phyloP scores from a whole-genome alignment of 495 filamentous ascomycete species.

The Penicillium argentinense region DNA sequence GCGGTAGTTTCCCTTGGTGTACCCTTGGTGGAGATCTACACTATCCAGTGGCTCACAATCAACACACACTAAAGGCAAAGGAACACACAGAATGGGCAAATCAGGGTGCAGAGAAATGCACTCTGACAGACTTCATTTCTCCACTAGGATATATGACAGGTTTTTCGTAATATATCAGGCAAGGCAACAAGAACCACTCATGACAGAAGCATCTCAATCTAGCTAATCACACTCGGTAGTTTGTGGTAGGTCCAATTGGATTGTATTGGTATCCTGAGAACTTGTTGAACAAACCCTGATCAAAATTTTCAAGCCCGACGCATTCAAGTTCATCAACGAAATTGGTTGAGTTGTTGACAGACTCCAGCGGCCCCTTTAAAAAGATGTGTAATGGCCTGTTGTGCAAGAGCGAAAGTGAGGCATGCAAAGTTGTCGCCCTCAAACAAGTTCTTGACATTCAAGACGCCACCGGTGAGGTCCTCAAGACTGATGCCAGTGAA shows the following conservation, averaged over 20 bases:
- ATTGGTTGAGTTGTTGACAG: slow-evolving; percentile 6
- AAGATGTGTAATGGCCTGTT: slow-evolving; percentile 10
- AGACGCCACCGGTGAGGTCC: slow-evolving; percentile 46
- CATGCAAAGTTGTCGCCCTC: slow-evolving; percentile 42
- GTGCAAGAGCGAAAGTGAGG: slow-evolving; percentile 27
- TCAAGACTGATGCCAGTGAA: slow-evolving; percentile 46
- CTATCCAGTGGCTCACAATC: background rate
- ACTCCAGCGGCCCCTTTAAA: slow-evolving; percentile 4
- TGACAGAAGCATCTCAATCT: background rate
- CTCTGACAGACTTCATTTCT: background rate
- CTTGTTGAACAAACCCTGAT: slow-evolving; percentile 11
- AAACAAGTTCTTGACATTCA: slow-evolving; percentile 29
- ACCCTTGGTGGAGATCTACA: background rate
- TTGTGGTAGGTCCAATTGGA: slow-evolving; percentile 7
- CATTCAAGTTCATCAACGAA: slow-evolving; percentile 7
- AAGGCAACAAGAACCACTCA: background rate
- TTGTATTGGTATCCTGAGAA: slow-evolving; percentile 9
- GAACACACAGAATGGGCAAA: background rate
- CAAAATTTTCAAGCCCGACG: slow-evolving; percentile 4
- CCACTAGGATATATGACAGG: background rate
- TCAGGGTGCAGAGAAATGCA: background rate
- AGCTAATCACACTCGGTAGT: background rate
- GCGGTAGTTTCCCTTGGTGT: no score
- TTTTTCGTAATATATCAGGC: background rate
- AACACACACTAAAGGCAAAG: background rate